Base-by-base conservation (phyloP, 768 basidiomycete species). In the Mycena galopus region DNA sequence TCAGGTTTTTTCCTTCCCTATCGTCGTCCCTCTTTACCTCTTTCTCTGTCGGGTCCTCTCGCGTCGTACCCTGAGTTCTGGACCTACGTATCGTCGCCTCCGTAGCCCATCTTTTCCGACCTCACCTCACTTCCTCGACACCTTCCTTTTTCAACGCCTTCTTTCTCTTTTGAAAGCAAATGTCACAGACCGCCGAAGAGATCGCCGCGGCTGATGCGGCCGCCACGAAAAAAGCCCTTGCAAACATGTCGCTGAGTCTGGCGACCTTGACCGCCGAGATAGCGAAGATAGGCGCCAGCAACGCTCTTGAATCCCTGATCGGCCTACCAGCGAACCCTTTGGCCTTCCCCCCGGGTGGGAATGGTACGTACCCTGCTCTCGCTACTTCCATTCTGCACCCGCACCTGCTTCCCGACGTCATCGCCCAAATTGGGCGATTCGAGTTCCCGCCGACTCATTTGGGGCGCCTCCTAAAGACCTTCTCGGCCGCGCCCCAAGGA, bases 351-450 rank as follows among this genome's bases (percentile, higher is more conserved):
- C 51, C 64, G 4, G 33, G 33, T 55, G 32, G 33, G 55, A 53
- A 65, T 17, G 64, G 64, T 65, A 27, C 50, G 53, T 65, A 65
- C 64, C 64, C 64, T 12, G 51, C 17, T 39, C 33, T 65, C 11
- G 23, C 21, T 19, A 65, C 64, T 35, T n/a, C 64, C 25, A 16
- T 55, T 21, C 39, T 65, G 64, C 51, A 65, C 51, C 64, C 51
- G 33, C 64, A 65, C 64, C 64, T 65, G 64, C 25, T n/a, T 53
- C 25, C 53, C 25, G 64, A 65, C 50, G 64, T 25, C 64, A 55
- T 65, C 19, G 33, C 23, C 12, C 64, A 65, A 65, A 65, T 65
- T 14, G 14, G 64, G 51, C 21, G 39, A 17, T 65, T 65, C 23
- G 25, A 65, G 64, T 65, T 65, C 53, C 64, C 64, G 17, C 64